Evolutionary conservation across 441 rosid genomes (phyloP), one percentile per base, ranked within the genome.

Genomic region (Erysimum cheiri): DNA sequence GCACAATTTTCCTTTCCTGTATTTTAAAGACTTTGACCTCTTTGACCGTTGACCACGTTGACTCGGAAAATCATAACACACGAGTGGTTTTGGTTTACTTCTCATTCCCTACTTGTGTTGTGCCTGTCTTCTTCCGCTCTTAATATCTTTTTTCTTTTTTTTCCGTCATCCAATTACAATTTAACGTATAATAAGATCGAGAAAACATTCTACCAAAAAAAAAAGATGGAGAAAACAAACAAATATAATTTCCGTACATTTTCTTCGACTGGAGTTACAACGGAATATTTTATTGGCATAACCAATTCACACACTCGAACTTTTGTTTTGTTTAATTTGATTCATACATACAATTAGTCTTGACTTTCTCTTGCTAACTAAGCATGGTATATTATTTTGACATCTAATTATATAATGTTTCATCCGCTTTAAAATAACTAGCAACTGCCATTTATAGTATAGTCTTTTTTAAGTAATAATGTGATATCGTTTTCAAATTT

Each of bases 31-130:
- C 77, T 62, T 74, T 68, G 78, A 63, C 73, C 17, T 60, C 69
- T 74, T 32, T 61, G 70, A 74, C 74, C 78, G 54, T 55, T 69
- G 78, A 74, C 78, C 11, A 32, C 44, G 31, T 53, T 74, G 70
- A 74, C 78, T 54, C 59, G 5, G 24, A 53, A 53, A 52, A 54
- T 4, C 56, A 35, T 10, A 6, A 68, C 64, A 37, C 60, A 62
- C 64, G 73, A 68, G 65, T 55, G 78, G 78, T 60, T 67, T 68
- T 6, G 59, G 64, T 68, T 60, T 60, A 14, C 5, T 59, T 59
- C 65, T 61, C 13, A 32, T 36, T 55, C 11, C 58, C 39, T 14
- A 5, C 19, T 43, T 7, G 48, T 52, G 14, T 43, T 7, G 48
- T 52, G 14, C n/a, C 12, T 32, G 44, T 55, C 70, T 46, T 71